phyloP scores from a whole-genome alignment of 2,329 filamentous ascomycete species.

The Byssochlamys sp. region DNA sequence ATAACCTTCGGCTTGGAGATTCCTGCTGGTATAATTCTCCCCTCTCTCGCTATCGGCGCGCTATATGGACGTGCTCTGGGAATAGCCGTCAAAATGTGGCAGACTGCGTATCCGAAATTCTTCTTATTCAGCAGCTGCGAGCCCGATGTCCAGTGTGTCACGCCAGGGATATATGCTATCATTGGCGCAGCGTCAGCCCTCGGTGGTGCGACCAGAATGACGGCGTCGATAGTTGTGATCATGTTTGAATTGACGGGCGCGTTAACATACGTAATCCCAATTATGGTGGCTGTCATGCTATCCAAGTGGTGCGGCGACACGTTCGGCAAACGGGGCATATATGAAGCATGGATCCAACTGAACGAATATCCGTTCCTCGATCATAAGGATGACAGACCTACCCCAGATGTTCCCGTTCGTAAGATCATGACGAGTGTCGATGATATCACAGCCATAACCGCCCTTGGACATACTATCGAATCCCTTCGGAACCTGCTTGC shows the following conservation, averaged over 20 bases:
- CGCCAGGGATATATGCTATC: slow-evolving; percentile 90
- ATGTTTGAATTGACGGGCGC: slow-evolving; percentile 98
- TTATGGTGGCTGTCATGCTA: slow-evolving; percentile 98
- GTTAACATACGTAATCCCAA: slow-evolving; percentile 88
- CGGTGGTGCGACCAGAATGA: slow-evolving; percentile 88
- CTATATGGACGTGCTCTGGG: slow-evolving; percentile 81
- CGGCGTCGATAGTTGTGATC: slow-evolving; percentile 95
- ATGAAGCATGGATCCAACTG: slow-evolving; percentile 94
- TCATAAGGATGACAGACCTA: slow-evolving; percentile 66
- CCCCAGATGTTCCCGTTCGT: slow-evolving; percentile 75
- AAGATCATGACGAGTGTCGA: slow-evolving; percentile 89
- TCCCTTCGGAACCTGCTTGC: slow-evolving; percentile 62
- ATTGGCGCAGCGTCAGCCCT: slow-evolving; percentile 91
- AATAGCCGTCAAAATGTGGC: slow-evolving; percentile 80
- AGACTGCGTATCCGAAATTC: slow-evolving; percentile 64
- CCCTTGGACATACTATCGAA: slow-evolving; percentile 76
- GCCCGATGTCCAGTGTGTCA: slow-evolving; percentile 78
- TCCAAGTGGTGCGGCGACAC: slow-evolving; percentile 97
- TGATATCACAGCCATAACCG: slow-evolving; percentile 78
- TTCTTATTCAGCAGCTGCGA: slow-evolving; percentile 72
- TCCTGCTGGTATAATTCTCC: slow-evolving; percentile 87
- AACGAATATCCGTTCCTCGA: slow-evolving; percentile 94
- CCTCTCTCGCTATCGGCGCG: slow-evolving; percentile 91
- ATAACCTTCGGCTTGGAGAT: slow-evolving; percentile 91
- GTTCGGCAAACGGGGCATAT: slow-evolving; percentile 84